Percentiles rank a stretch among this genome's conserved stretches.
Evolutionary conservation across 768 basidiomycete species (phyloP).

Genomic region (Pseudohyphozyma bogoriensis): DNA sequence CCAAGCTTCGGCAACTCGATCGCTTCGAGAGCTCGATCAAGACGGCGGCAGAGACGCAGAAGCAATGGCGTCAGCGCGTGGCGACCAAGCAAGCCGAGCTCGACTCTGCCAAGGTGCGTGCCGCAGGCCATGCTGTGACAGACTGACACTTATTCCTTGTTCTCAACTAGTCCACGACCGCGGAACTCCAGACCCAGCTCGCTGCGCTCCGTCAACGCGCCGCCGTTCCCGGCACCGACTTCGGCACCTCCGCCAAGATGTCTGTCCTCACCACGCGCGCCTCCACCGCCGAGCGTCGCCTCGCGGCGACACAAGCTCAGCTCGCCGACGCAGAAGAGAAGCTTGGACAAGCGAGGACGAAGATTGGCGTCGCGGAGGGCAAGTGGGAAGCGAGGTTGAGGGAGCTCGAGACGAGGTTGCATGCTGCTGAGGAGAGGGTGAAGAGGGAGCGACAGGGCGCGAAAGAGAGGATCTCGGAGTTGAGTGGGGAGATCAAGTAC

Average conservation of each 20-base stretch:
- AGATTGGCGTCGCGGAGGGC: conserved; percentile 58
- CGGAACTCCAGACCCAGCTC: conserved; percentile 60
- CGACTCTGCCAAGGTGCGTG: conserved; percentile 64
- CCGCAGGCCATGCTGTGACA: background rate
- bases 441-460: conserved; percentile 88
- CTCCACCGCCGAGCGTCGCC: conserved; percentile 73
- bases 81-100: conserved; percentile 79
- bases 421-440: conserved; percentile 77
- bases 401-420: conserved; percentile 74
- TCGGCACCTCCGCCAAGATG: conserved; percentile 58
- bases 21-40: conserved; percentile 81
- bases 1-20: conserved; percentile 83
- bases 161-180: conserved; percentile 52
- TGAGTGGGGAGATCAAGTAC: conserved; percentile 62
- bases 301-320: conserved; percentile 76
- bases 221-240: conserved; percentile 13
- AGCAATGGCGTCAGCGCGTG: conserved; percentile 71
- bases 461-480: conserved; percentile 69
- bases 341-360: conserved; percentile 61
- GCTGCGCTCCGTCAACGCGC: conserved; percentile 7
- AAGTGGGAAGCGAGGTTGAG: conserved; percentile 95
- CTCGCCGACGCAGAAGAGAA: conserved; percentile 74
- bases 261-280: conserved; percentile 62
- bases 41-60: conserved; percentile 66
- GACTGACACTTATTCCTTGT: background rate